phyloP scores from a whole-genome alignment of 2,329 filamentous ascomycete species.

The Ceratocystis variospora region DNA sequence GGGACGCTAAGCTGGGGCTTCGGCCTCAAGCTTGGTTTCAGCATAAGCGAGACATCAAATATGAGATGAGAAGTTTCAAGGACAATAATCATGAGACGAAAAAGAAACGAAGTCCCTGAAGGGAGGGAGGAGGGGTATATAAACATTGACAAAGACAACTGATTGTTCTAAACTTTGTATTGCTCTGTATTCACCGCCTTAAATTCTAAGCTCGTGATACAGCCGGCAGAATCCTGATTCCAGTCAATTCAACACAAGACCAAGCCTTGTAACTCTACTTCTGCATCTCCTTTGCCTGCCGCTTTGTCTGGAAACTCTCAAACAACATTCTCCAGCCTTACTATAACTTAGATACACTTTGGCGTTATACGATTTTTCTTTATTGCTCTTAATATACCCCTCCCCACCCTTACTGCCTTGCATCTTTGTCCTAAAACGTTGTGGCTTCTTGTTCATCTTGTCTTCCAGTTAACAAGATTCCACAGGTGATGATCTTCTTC shows the following conservation, averaged over 20 bases:
- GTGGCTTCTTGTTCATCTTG: neutral
- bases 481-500: neutral
- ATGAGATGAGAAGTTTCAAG: constrained; percentile 8
- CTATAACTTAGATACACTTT: neutral
- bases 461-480: neutral
- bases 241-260: neutral
- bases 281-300: neutral
- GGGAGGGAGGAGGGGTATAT: neutral
- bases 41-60: constrained; percentile 6
- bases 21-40: neutral
- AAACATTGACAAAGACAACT: neutral
- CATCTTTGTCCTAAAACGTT: neutral
- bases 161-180: neutral
- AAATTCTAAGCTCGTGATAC: constrained; percentile 13
- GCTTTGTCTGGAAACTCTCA: constrained; percentile 1
- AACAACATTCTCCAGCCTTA: neutral
- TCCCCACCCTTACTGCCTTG: neutral
- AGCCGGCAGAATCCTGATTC: constrained; percentile 17
- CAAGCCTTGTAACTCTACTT: neutral
- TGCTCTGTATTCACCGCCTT: constrained; percentile 13
- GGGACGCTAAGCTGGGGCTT: neutral
- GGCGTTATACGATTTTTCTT: neutral
- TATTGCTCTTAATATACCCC: constrained; percentile 5
- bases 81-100: constrained; percentile 5
- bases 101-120: neutral